phyloP scores from a whole-genome alignment of 2,329 filamentous ascomycete genomes.

The Falciphora oryzae region DNA sequence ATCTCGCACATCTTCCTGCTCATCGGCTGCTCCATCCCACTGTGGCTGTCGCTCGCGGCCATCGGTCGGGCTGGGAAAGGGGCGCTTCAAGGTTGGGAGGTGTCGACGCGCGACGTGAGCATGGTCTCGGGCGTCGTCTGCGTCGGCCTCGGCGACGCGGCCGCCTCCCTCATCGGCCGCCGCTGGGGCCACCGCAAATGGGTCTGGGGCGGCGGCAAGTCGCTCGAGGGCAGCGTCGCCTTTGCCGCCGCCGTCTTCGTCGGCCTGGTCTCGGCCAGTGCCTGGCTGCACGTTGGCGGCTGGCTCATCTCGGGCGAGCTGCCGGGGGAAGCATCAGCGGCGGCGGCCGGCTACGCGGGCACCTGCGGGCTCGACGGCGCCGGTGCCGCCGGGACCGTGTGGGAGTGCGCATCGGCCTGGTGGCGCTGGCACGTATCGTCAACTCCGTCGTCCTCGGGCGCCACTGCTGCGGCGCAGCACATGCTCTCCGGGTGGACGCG shows the following conservation, averaged over 20 bases:
- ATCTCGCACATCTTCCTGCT: constrained; percentile 94
- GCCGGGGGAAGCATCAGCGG: background rate
- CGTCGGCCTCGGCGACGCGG: constrained; percentile 91
- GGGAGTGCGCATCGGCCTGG: constrained; percentile 13
- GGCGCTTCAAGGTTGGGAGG: constrained; percentile 63
- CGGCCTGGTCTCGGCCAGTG: constrained; percentile 64
- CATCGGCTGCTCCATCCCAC: constrained; percentile 88
- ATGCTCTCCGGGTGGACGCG: constrained; percentile 37
- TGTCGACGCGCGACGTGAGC: constrained; percentile 67
- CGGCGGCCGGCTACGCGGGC: background rate
- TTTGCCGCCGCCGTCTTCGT: constrained; percentile 75
- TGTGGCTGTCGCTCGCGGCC: constrained; percentile 81
- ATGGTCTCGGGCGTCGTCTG: constrained; percentile 93
- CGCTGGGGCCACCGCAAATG: constrained; percentile 85
- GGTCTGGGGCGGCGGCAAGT: constrained; percentile 96
- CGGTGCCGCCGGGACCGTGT: background rate
- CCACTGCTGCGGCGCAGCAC: constrained; percentile 8
- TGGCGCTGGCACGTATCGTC: constrained; percentile 8
- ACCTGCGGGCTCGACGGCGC: constrained; percentile 8
- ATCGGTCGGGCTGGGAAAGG: constrained; percentile 46
- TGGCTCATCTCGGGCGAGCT: constrained; percentile 64
- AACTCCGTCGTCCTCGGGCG: constrained; percentile 7
- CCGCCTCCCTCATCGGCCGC: constrained; percentile 82
- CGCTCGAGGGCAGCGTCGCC: constrained; percentile 77
- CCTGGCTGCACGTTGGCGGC: constrained; percentile 71